These are phyloP conservation scores for Hevea brasiliensis DNA, from an alignment of 345 rosid genomes.

Conservation along the genomic window DNA sequence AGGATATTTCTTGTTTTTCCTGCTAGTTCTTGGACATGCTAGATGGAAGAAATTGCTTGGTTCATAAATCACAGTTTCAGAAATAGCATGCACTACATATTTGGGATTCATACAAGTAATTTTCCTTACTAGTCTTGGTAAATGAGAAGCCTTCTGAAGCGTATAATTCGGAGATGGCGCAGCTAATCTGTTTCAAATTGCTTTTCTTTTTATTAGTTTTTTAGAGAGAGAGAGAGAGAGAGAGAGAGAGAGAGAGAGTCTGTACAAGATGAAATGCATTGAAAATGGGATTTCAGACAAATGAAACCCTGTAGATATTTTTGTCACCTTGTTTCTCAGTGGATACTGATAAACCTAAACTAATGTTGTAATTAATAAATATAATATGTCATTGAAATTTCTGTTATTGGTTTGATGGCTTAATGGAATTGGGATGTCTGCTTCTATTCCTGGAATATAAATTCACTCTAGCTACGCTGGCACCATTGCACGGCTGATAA, in stretches of 20 bases:
- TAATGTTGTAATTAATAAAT: not conserved
- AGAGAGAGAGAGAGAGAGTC: too few species aligned
- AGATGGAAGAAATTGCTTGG: constrained; percentile 94
- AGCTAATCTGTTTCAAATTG: not conserved
- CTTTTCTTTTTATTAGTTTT: too few species aligned
- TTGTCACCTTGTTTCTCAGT: not conserved
- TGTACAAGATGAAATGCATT: not conserved
- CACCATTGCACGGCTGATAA: too few species aligned
- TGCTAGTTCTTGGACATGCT: constrained; percentile 80
- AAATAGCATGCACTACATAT: not conserved
- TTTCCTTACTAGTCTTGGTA: not conserved
- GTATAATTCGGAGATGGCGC: not conserved
- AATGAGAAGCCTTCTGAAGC: not conserved
- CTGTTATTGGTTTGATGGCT: not conserved
- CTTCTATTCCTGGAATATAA: too few species aligned
- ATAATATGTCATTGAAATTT: not conserved
- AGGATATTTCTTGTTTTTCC: constrained; percentile 54
- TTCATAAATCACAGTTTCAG: constrained; percentile 26
- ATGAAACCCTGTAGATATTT: not conserved
- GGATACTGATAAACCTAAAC: not conserved
- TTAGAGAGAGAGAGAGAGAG: too few species aligned
- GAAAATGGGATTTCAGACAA: not conserved
- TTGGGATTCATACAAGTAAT: not conserved
- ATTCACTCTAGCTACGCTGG: too few species aligned
- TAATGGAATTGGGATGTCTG: not conserved